phyloP scores from a whole-genome alignment of 805 yeast species.

The Starmerella khaoyaiensis region DNA sequence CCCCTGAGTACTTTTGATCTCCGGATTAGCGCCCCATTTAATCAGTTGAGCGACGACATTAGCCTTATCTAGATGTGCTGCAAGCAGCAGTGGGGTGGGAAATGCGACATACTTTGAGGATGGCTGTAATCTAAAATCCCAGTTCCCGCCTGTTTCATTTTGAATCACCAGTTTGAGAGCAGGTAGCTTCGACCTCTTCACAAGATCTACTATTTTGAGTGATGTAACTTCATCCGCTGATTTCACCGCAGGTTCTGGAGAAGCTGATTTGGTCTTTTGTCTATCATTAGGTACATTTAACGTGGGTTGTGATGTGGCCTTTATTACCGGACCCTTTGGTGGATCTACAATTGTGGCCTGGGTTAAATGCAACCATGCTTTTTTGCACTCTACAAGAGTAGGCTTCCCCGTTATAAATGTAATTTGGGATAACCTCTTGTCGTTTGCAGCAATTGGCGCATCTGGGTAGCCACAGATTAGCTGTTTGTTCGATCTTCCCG shows the following conservation, averaged over 20 bases:
- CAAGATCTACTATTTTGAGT: slow-evolving; percentile 40
- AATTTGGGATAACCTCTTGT: slow-evolving; percentile 50
- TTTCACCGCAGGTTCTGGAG: slow-evolving; percentile 15
- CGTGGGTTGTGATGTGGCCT: background rate
- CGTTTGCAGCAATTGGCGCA: slow-evolving; percentile 43
- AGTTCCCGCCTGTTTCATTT: slow-evolving; percentile 38
- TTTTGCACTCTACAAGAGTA: slow-evolving; percentile 62
- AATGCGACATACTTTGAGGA: slow-evolving; percentile 36
- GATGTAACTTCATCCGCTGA: slow-evolving; percentile 38
- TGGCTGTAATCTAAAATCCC: slow-evolving; percentile 47
- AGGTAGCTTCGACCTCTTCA: slow-evolving; percentile 70
- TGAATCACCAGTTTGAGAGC: slow-evolving; percentile 49
- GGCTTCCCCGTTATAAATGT: slow-evolving; percentile 90
- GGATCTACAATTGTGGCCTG: slow-evolving; percentile 41
- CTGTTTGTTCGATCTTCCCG: slow-evolving; percentile 54
- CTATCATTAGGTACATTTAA: no score
- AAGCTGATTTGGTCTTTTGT: slow-evolving; percentile 3
- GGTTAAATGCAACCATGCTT: slow-evolving; percentile 71
- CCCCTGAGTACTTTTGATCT: slow-evolving; percentile 38
- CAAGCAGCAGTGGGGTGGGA: slow-evolving; percentile 72
- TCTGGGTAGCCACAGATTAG: slow-evolving; percentile 51
- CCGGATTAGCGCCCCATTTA: slow-evolving; percentile 60
- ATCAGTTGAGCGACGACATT: slow-evolving; percentile 54
- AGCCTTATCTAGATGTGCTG: slow-evolving; percentile 51
- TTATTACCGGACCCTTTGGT: slow-evolving; percentile 38